Percentiles rank a stretch among this genome's conserved stretches.
These are phyloP conservation scores for Leptographium wingfieldii DNA, from an alignment of 2,329 filamentous ascomycete genomes.

Conservation along the genomic window DNA sequence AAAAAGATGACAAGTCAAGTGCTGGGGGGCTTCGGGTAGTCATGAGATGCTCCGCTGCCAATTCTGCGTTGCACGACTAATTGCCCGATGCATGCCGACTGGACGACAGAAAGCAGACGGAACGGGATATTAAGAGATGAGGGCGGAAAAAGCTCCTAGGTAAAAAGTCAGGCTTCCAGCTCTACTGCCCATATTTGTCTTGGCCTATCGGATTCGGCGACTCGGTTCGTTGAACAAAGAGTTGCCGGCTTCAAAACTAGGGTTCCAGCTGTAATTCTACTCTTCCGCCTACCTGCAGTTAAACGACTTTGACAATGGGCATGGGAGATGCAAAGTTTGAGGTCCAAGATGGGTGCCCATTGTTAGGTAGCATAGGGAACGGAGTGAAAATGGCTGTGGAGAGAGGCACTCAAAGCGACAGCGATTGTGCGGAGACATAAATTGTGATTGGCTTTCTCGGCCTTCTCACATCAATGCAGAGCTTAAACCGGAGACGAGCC, in stretches of 20 bases:
- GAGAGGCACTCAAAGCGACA: background rate
- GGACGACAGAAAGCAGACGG: background rate
- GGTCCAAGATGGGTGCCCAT: background rate
- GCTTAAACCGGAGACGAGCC: background rate
- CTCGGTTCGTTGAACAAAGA: background rate
- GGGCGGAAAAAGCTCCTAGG: background rate
- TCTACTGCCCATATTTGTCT: background rate
- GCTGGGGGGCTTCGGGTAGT: background rate
- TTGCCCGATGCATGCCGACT: background rate
- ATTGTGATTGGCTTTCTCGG: background rate
- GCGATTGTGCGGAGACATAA: background rate
- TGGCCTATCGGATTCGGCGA: background rate
- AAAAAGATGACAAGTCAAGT: background rate
- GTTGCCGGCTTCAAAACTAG: background rate
- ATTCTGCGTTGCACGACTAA: background rate
- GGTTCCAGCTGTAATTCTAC: background rate
- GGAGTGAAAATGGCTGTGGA: background rate
- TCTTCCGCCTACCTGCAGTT: background rate
- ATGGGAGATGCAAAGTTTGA: background rate
- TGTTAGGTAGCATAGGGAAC: background rate
- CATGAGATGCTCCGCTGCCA: background rate
- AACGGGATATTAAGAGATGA: background rate
- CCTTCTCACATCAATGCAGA: background rate
- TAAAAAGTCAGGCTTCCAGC: background rate
- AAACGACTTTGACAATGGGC: background rate